Evolutionary conservation across 2,329 filamentous ascomycete genomes (phyloP).

Genomic region (Xylaria sp.): DNA sequence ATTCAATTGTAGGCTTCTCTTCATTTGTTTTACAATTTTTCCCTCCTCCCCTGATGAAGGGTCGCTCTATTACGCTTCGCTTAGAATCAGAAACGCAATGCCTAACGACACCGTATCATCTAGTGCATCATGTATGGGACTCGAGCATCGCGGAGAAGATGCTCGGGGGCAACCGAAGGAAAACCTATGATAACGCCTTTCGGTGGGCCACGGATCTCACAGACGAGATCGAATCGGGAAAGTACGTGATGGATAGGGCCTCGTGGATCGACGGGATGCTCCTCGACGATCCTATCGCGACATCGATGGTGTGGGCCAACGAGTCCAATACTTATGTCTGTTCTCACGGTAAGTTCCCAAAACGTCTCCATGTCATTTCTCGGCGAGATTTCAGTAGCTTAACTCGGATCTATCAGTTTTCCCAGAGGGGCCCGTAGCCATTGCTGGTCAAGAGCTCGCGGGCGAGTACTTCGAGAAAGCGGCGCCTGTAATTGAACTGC

Average conservation of each 20-base stretch:
- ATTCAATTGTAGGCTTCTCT: constrained; percentile 60
- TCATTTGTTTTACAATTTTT: background rate
- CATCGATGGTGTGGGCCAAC: constrained; percentile 71
- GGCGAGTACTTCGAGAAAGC: constrained; percentile 72
- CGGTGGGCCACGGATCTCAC: constrained; percentile 69
- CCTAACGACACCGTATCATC: constrained; percentile 17
- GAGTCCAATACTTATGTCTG: constrained; percentile 73
- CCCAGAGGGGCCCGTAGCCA: constrained; percentile 68
- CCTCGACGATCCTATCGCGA: constrained; percentile 63
- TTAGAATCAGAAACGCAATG: constrained; percentile 4
- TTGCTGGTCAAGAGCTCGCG: constrained; percentile 69
- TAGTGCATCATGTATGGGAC: constrained; percentile 78
- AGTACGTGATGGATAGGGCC: constrained; percentile 61
- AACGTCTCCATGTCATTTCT: constrained; percentile 12
- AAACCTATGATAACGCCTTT: constrained; percentile 62
- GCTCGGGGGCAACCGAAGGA: constrained; percentile 65
- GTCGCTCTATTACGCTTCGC: background rate
- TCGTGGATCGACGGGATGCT: constrained; percentile 69
- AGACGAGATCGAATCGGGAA: constrained; percentile 65
- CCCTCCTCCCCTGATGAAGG: background rate
- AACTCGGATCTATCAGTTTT: constrained; percentile 59
- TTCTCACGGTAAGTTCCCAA: constrained; percentile 62
- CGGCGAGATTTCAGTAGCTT: constrained; percentile 23
- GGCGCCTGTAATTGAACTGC: constrained; percentile 71
- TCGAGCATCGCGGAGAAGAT: constrained; percentile 74